Evolutionary conservation across 345 rosid genomes (phyloP), one percentile per base, ranked within the genome.

Genomic region (Acer campestre): DNA sequence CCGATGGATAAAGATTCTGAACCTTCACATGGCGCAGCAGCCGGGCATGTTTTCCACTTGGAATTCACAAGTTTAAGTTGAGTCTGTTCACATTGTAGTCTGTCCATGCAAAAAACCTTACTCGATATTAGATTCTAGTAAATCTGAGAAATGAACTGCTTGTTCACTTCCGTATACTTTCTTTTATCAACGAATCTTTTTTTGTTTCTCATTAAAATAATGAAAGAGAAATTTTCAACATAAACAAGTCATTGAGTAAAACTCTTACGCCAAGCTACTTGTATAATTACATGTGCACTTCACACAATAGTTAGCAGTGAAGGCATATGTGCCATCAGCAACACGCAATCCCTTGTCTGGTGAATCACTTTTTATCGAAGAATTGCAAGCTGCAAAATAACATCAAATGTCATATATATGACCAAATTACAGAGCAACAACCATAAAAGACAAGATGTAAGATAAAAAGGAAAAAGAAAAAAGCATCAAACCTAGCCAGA

Each of bases 81-180:
- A 10, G 94, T 82, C 4, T 94, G 87, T 76, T 90, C 82, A 46
- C 98, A 94, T 48, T 83, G 86, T 73, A 95, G 79, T 72, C 99
- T 95, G 93, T 78, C 70, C 77, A 42, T 56, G 55, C 44, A 65
- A 35, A 11, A 65, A 62, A 77, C 18, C 71, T 61, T 6, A 22
- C 9, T 51, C 2, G 42, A 35, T 64, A 53, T 64, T 44, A 61
- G 69, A 68, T 48, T 14, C 4, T 67, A 7, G 16, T 13, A 51
- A 16, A 53, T 53, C n/a, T 49, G 48, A 58, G 42, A 63, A 76
- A 70, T 53, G 7, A 53, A 53, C n/a, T 53, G 58, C 58, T 53
- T 53, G 58, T 53, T 53, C 58, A 4, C 58, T 53, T 53, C 58
- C 4, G 55, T 49, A 12, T 49, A 49, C 55, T 12, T 49, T 14